A percentile compares a stretch with the other conserved stretches of the same genome.
Evolutionary conservation across 768 basidiomycete species (phyloP).

Genomic region (Termitomyces sp.): DNA sequence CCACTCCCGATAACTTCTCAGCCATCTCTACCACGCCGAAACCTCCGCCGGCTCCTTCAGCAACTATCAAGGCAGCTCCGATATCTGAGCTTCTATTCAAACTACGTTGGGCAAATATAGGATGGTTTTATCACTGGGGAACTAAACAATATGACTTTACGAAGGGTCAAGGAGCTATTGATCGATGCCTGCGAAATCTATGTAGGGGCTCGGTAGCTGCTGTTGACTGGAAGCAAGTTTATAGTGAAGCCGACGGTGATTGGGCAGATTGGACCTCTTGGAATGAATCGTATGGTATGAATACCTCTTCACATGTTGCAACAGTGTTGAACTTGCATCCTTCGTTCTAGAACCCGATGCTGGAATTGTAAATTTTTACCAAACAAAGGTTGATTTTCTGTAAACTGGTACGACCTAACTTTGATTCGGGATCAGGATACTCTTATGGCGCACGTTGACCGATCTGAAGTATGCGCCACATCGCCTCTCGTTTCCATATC

Average conservation of each 20-base stretch:
- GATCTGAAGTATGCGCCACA: slow-evolving; percentile 89
- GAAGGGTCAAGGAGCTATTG: slow-evolving; percentile 59
- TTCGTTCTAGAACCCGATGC: slow-evolving; percentile 76
- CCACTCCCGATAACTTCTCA: slow-evolving; percentile 48
- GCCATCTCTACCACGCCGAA: slow-evolving; percentile 52
- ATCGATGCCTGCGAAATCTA: slow-evolving; percentile 44
- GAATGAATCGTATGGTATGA: slow-evolving; percentile 73
- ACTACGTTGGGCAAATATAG: slow-evolving; percentile 94
- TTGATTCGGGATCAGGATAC: slow-evolving; percentile 53
- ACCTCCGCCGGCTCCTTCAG: slow-evolving; percentile 60
- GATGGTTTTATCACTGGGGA: slow-evolving; percentile 96
- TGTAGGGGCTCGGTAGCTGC: slow-evolving; percentile 58
- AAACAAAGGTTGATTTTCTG: slow-evolving; percentile 46
- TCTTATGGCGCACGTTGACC: slow-evolving; percentile 97
- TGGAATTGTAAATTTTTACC: slow-evolving; percentile 96
- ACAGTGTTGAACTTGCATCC: background rate
- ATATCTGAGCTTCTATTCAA: slow-evolving; percentile 62
- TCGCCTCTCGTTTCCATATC: slow-evolving; percentile 93
- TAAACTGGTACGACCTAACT: background rate
- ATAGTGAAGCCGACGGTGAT: slow-evolving; percentile 29
- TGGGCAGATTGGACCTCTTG: slow-evolving; percentile 76
- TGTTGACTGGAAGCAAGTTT: slow-evolving; percentile 72
- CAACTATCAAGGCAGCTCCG: slow-evolving; percentile 42
- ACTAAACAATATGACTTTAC: slow-evolving; percentile 92
- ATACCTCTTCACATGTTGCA: background rate